Base-by-base conservation (phyloP, 2,329 filamentous ascomycete genomes). In the Allantophomopsis cytisporea region DNA sequence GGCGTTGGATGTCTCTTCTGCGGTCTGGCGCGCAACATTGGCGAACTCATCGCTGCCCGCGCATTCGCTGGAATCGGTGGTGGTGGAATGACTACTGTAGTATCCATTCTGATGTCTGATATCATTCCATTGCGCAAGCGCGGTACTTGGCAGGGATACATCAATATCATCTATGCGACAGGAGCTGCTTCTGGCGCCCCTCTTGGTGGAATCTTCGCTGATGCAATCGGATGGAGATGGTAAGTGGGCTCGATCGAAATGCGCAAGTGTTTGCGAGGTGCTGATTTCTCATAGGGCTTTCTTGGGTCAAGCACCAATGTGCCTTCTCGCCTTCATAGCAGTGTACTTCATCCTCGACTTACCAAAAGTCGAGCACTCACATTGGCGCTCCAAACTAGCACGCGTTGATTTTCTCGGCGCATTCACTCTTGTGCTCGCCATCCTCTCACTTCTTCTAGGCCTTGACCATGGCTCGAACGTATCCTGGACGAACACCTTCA, bases 331-430 rank as follows among this genome's bases (percentile, higher is more conserved):
- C 2, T 74, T 83, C 48, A 36, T 75, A 3, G 64, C 76, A 7
- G 81, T 86, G 13, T 68, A 68, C 37, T 51, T 76, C n/a, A 63
- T 70, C 31, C 67, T 88, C 11, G 59, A 80, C 37, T 58, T 84
- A 1, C 80, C 81, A 1, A 61, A 62, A 40, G 58, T 60, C 6
- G 71, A 77, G 31, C 63, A 72, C 41, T 63, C 64, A 8, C 68
- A 81, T 55, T 83, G 79, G 78, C 68, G 66, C 45, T 56, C 66
- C 30, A 85, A 85, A 52, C 58, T 88, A 11, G 60, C 63, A 14
- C 73, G 75, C 23, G 70, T 89, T 47, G 84, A 89, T 55, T 86
- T 87, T 49, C 59, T 81, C 1, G 83, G 84, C 6, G 82, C 82
- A 2, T 58, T 73, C 20, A 65, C 74, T 14, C 71, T 89, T 13